Percentiles rank a stretch among this genome's conserved stretches.
These are phyloP conservation scores for Zygotorulaspora sp. DNA, from an alignment of 805 yeast genomes.

Conservation along the genomic window DNA sequence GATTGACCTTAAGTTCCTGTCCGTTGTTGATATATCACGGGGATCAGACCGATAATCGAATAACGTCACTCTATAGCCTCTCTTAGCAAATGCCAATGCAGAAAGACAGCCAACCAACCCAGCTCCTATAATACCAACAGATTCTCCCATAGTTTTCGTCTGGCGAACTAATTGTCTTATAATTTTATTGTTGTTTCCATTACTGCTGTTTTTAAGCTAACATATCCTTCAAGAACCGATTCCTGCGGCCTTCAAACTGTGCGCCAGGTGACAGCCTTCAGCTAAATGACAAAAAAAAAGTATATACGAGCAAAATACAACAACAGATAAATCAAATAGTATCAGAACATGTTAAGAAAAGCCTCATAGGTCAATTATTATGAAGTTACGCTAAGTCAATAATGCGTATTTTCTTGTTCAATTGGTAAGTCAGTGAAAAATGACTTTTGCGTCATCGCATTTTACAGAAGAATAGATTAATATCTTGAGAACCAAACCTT, in stretches of 20 bases:
- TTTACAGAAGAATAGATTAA: no score
- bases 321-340: no score
- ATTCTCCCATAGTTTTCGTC: slow-evolving; percentile 12
- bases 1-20: slow-evolving; percentile 57
- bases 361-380: no score
- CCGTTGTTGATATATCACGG: slow-evolving; percentile 35
- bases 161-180: background rate
- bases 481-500: no score
- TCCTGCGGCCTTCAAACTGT: no score
- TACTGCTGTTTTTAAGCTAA: background rate
- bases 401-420: no score
- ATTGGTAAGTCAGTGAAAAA: no score
- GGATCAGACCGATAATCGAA: slow-evolving; percentile 74
- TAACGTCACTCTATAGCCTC: slow-evolving; percentile 67
- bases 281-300: background rate
- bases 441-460: no score
- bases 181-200: background rate
- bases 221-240: background rate
- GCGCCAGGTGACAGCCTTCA: background rate
- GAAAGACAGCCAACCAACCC: slow-evolving; percentile 86
- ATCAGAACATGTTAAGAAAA: no score
- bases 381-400: no score
- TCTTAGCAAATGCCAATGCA: slow-evolving; percentile 70
- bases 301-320: no score
- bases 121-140: slow-evolving; percentile 72